Evolutionary conservation across 306 rosid genomes (phyloP).

Genomic region (Ziziphus jujuba): DNA sequence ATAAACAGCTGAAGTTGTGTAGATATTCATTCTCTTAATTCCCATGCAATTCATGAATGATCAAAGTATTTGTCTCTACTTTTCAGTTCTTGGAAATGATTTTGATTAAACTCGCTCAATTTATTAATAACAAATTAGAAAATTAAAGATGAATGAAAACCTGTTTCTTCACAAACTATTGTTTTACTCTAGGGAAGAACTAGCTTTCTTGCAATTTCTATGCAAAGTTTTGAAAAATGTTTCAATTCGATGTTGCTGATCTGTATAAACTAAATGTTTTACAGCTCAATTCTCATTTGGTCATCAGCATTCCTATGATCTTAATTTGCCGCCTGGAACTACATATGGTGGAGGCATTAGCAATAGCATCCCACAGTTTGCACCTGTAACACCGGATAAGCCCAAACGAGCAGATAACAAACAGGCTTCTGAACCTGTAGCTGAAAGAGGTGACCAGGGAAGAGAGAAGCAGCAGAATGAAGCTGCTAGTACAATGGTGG

Average conservation of each 20-base stretch:
- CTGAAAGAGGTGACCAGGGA: slow-evolving; percentile 25
- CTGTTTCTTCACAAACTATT: too few species aligned
- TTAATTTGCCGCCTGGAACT: slow-evolving; percentile 33
- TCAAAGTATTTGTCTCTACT: too few species aligned
- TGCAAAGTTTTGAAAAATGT: background rate
- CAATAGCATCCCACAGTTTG: slow-evolving; percentile 32
- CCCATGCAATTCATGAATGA: too few species aligned
- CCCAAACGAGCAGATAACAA: slow-evolving; percentile 29
- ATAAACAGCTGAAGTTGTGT: too few species aligned
- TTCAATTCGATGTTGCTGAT: slow-evolving; percentile 11
- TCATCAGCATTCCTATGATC: slow-evolving; percentile 23
- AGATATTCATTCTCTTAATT: too few species aligned
- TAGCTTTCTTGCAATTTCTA: too few species aligned
- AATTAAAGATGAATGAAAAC: too few species aligned
- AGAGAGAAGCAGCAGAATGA: slow-evolving; percentile 26
- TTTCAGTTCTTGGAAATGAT: too few species aligned
- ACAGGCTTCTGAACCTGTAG: slow-evolving; percentile 21
- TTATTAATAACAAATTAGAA: too few species aligned
- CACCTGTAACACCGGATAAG: slow-evolving; percentile 53
- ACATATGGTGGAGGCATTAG: slow-evolving; percentile 24
- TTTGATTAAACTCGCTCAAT: too few species aligned
- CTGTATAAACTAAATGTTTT: slow-evolving; percentile 7
- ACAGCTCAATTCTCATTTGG: slow-evolving; percentile 20
- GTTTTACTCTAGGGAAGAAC: too few species aligned
- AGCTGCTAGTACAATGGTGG: slow-evolving; percentile 22